Percentiles rank a stretch among this genome's conserved stretches.
Conservation (phyloP, 2,329 filamentous ascomycete species). For the Delphinella strobiligena region DNA sequence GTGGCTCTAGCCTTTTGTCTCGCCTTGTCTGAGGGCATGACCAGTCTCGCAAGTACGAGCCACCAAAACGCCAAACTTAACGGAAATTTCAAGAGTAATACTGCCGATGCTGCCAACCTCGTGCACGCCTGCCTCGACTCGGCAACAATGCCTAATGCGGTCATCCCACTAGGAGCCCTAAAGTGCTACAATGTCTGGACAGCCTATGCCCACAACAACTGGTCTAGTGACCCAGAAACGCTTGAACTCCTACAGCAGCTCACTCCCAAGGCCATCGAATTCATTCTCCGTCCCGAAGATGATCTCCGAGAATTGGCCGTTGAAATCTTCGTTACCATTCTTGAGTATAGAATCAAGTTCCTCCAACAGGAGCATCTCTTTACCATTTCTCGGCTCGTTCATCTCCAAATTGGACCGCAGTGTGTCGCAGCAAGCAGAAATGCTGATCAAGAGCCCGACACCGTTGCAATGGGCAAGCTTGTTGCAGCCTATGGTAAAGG, state of each 20-base stretch:
- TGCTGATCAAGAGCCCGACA: conserved; percentile 46
- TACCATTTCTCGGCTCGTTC: conserved; percentile 47
- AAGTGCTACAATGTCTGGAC: conserved; percentile 48
- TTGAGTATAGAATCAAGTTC: conserved; percentile 54
- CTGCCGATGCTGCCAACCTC: conserved; percentile 2
- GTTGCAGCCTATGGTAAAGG: conserved; percentile 59
- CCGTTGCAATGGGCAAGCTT: conserved; percentile 55
- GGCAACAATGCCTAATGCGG: not conserved
- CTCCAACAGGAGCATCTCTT: conserved; percentile 47
- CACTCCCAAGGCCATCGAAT: conserved; percentile 47
- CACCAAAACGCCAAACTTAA: conserved; percentile 6
- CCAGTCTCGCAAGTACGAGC: conserved; percentile 1
- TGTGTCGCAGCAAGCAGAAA: conserved; percentile 44
- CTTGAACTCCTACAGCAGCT: conserved; percentile 48
- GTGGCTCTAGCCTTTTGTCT: conserved; percentile 5
- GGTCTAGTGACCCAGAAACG: conserved; percentile 44
- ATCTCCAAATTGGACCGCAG: conserved; percentile 44
- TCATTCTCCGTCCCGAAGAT: conserved; percentile 45
- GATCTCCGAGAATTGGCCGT: conserved; percentile 48
- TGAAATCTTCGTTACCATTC: conserved; percentile 52
- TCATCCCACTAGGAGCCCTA: conserved; percentile 17
- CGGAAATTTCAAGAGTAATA: conserved; percentile 4
- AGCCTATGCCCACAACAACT: conserved; percentile 56
- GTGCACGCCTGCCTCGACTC: not conserved
- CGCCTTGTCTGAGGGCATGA: conserved; percentile 5